Evolutionary conservation across 257 asterid genomes (phyloP).

Genomic region (Forsythia viridissima): DNA sequence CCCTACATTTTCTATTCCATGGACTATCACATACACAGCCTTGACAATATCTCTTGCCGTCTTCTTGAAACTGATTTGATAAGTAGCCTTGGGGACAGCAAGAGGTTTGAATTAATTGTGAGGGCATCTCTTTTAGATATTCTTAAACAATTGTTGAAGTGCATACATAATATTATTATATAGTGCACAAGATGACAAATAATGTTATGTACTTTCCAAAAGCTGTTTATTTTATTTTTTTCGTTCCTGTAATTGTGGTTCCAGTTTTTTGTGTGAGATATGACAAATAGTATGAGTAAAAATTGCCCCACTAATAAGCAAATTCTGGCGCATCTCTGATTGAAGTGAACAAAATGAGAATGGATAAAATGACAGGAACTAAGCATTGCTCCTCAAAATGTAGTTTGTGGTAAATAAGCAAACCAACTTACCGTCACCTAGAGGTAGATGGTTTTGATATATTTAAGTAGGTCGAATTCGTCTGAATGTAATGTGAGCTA

Average conservation of each 20-base stretch:
- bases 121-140: not conserved
- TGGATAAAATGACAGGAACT: not conserved
- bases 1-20: not conserved
- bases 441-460: not conserved
- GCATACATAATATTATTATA: not conserved
- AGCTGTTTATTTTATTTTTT: not conserved
- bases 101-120: not conserved
- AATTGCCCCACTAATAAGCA: not conserved
- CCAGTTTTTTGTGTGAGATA: not conserved
- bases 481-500: not conserved
- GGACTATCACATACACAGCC: not conserved
- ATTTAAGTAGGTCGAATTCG: not conserved
- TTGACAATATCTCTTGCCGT: not conserved
- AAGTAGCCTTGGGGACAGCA: not conserved
- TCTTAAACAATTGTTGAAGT: not conserved
- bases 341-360: not conserved
- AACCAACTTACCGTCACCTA: not conserved
- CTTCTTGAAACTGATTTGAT: not conserved
- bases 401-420: not conserved
- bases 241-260: not conserved
- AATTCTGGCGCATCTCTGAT: not conserved
- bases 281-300: not conserved
- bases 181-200: not conserved
- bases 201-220: not conserved
- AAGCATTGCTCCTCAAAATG: not conserved